Evolutionary conservation across 2,329 filamentous ascomycete genomes (phyloP), one percentile per base, ranked within the genome.

Genomic region (Blumeriella jaapii): DNA sequence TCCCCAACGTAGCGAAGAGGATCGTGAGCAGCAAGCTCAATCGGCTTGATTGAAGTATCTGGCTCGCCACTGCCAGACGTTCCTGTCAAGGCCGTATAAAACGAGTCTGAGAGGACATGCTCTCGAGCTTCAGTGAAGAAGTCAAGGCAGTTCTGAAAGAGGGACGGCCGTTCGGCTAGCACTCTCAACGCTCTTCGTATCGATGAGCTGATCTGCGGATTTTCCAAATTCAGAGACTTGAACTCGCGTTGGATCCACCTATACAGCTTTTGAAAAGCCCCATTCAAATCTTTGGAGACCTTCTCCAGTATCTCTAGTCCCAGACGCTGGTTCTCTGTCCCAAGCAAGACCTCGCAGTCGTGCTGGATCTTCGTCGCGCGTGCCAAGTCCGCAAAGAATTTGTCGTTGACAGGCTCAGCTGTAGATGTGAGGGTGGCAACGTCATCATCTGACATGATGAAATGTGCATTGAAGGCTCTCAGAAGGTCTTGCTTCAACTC

Each of bases 201-300:
- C 0, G 83, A 78, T 13, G 78, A 71, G 54, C 82, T 87, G 56
- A 96, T 87, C 51, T 93, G 87, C 1, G 87, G 87, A 47, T 93
- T 94, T 53, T 98, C 91, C 6, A 96, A 69, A 55, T 96, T 93
- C 32, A 96, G 62, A 0, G 78, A 79, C 57, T 87, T 93, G 61
- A 98, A 93, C 51, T 95, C 86, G 40, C 82, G 78, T 55, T 95
- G 87, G 13, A 93, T 78, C 89, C 89, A 98, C 50, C 84, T 78
- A 59, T 93, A 95, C 2, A 98, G 69, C 55, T 95, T 98, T 55
- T 98, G 89, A 50, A 91, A 98, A 4, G 84, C 89, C 11, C 78
- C 69, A 52, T 94, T 91, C 31, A 98, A 69, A 42, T 84, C 76
- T 40, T 84, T 85, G 0, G 86, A 87, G 36, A 79, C 89, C 56